Conservation (phyloP, 805 yeast genomes). For the Saccharomycopsis guyanensis region DNA sequence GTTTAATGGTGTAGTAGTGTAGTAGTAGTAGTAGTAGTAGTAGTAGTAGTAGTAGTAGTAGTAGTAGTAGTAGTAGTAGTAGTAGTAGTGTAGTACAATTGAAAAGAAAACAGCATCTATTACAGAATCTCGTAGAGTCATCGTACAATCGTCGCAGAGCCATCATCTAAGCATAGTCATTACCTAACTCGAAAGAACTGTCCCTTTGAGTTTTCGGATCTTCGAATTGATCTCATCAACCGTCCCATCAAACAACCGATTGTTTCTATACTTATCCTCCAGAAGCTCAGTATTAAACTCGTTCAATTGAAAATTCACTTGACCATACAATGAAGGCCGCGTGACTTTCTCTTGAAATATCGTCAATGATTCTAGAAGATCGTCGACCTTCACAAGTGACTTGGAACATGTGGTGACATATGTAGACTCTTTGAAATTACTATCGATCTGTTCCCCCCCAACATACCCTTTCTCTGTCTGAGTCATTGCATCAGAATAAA, state of each 20-base stretch:
- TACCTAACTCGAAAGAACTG: conserved; percentile 5
- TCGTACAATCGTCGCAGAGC: too few relatives aligned
- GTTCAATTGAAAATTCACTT: background rate
- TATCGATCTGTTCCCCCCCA: background rate
- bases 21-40: too few relatives aligned
- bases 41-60: too few relatives aligned
- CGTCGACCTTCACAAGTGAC: conserved; percentile 1
- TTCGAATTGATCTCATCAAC: conserved; percentile 10
- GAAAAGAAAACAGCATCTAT: too few relatives aligned
- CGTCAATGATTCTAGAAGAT: conserved; percentile 4
- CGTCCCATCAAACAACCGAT: conserved; percentile 3
- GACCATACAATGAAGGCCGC: background rate
- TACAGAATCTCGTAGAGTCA: too few relatives aligned
- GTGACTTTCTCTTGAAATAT: conserved; percentile 4
- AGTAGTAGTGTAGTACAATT: too few relatives aligned
- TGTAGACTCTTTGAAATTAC: conserved; percentile 8
- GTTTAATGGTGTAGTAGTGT: too few relatives aligned
- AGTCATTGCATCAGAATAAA: conserved; percentile 12
- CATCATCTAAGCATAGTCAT: too few relatives aligned
- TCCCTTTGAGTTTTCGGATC: conserved; percentile 15
- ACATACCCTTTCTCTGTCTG: conserved; percentile 9
- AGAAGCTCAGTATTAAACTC: conserved; percentile 12
- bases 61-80: too few relatives aligned
- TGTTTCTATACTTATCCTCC: background rate
- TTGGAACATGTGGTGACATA: conserved; percentile 12